A percentile compares a stretch with the other conserved stretches of the same genome.
These are phyloP conservation scores for Trichoderma pleuroti DNA, from an alignment of 2,329 filamentous ascomycete species.

Conservation along the genomic window DNA sequence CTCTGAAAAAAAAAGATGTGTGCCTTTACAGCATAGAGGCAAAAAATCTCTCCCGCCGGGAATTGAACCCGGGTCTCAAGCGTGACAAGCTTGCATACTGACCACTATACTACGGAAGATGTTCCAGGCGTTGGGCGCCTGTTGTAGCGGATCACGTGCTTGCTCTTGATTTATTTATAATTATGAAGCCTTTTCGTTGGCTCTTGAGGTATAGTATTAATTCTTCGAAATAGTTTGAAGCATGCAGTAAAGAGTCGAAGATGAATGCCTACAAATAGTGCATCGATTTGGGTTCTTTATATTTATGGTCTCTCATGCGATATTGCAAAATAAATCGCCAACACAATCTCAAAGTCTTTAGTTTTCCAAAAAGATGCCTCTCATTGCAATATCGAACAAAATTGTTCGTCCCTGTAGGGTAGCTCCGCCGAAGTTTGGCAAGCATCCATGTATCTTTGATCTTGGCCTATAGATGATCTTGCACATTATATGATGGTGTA, in stretches of 20 bases:
- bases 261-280: background rate
- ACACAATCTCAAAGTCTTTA: too few relatives aligned
- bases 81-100: conserved; percentile 26
- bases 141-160: conserved; percentile 18
- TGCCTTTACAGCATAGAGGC: background rate
- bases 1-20: background rate
- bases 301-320: accelerated
- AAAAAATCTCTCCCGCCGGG: conserved; percentile 24
- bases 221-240: background rate
- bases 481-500: background rate
- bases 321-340: background rate
- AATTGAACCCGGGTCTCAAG: conserved; percentile 27
- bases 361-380: accelerated
- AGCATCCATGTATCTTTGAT: background rate
- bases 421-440: background rate
- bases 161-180: background rate
- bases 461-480: background rate
- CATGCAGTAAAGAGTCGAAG: background rate
- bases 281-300: background rate
- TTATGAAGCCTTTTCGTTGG: background rate
- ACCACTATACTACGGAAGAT: conserved; percentile 26
- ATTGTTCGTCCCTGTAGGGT: background rate
- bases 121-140: conserved; percentile 18
- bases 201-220: too few relatives aligned
- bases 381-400: too few relatives aligned